Conservation (phyloP, 2,329 filamentous ascomycete genomes). For the Hysterium pulicare region DNA sequence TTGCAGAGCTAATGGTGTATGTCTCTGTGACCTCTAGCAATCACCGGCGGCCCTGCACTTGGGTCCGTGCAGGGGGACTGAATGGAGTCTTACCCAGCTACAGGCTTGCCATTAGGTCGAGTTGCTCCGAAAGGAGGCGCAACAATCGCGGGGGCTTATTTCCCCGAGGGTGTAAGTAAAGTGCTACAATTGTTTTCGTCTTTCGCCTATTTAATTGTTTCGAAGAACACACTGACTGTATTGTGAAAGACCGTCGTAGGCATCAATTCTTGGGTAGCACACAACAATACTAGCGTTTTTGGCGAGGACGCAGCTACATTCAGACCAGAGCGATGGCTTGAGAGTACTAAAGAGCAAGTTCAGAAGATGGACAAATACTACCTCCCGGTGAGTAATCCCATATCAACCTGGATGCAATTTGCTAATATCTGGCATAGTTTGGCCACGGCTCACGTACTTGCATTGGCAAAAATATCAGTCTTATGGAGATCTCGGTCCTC, state of each 20-base stretch:
- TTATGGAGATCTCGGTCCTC: constrained; percentile 18
- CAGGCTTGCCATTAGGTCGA: constrained; percentile 39
- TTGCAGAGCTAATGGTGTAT: too few species aligned
- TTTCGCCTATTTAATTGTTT: too few species aligned
- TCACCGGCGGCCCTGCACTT: too few species aligned
- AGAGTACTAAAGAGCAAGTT: constrained; percentile 12
- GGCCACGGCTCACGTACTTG: constrained; percentile 18
- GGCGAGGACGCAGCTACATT: constrained; percentile 36
- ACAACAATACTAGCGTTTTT: constrained; percentile 41
- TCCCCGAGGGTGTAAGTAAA: constrained; percentile 36
- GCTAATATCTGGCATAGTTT: too few species aligned
- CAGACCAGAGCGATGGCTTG: constrained; percentile 46
- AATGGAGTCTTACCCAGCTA: constrained; percentile 43
- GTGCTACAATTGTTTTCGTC: too few species aligned
- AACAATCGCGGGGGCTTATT: constrained; percentile 33
- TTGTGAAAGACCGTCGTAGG: constrained; percentile 41
- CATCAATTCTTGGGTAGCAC: constrained; percentile 45
- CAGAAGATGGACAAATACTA: constrained; percentile 42
- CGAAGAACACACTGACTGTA: not conserved
- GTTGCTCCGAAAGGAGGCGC: constrained; percentile 30
- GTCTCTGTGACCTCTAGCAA: too few species aligned
- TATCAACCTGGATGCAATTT: too few species aligned
- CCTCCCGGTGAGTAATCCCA: not conserved
- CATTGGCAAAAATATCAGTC: constrained; percentile 21
- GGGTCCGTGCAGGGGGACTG: too few species aligned